Conservation (phyloP, 2,329 filamentous ascomycete species). For the Phaeosphaeria sp. region DNA sequence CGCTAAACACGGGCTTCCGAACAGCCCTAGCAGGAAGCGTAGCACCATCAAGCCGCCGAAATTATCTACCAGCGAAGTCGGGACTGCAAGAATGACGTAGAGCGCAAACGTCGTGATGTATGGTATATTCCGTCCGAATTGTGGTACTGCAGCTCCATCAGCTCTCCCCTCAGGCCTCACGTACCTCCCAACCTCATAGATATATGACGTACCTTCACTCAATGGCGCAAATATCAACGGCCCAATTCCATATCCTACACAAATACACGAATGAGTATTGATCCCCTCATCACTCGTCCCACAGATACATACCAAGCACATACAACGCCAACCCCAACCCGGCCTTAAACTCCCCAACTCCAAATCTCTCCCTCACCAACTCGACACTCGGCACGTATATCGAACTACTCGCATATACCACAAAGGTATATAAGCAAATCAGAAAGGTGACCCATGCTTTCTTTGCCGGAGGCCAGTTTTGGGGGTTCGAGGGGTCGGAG, state of each 20-base stretch:
- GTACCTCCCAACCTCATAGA: too few relatives aligned
- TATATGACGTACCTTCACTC: constrained; percentile 46
- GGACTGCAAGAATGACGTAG: constrained; percentile 59
- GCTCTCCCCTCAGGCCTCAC: neutral
- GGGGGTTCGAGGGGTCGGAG: constrained; percentile 1
- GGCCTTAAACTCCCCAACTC: neutral
- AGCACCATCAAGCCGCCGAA: constrained; percentile 61
- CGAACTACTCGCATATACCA: constrained; percentile 59
- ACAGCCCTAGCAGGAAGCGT: constrained; percentile 60
- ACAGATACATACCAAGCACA: neutral
- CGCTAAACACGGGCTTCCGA: constrained; percentile 67
- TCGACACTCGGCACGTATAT: constrained; percentile 55
- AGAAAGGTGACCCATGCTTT: constrained; percentile 54
- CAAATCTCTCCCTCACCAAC: neutral
- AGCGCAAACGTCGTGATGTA: constrained; percentile 57
- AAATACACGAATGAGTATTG: neutral
- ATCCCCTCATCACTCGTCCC: neutral
- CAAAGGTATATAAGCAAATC: constrained; percentile 58
- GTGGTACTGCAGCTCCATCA: constrained; percentile 27
- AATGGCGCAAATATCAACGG: constrained; percentile 52
- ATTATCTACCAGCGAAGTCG: constrained; percentile 56
- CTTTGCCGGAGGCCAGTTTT: constrained; percentile 49
- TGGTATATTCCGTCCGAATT: constrained; percentile 56
- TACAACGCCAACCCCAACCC: neutral
- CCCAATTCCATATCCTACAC: constrained; percentile 53